These are phyloP conservation scores for Suhomyces sp. DNA, from an alignment of 805 yeast species.

Conservation along the genomic window DNA sequence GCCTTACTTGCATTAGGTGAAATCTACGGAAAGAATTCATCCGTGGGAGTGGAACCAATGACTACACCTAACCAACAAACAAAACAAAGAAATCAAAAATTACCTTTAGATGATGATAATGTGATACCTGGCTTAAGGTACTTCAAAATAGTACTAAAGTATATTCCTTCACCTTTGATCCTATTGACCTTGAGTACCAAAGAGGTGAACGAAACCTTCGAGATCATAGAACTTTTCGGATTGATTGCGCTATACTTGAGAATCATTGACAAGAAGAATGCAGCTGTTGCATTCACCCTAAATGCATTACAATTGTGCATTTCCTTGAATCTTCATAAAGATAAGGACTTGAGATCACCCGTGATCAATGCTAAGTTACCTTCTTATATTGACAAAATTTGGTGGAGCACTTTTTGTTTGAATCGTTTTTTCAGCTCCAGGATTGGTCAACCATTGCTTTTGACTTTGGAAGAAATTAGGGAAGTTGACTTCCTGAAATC, in stretches of 20 bases:
- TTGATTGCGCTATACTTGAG: conserved; percentile 23
- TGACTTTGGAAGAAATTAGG: conserved; percentile 20
- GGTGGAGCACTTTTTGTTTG: conserved; percentile 28
- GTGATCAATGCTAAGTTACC: conserved; percentile 7
- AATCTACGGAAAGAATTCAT: conserved; percentile 16
- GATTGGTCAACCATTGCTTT: conserved; percentile 25
- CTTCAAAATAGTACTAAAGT: conserved; percentile 19
- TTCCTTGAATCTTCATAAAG: conserved; percentile 26
- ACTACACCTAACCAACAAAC: too few relatives aligned
- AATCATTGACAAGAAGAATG: conserved; percentile 27
- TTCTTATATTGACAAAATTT: conserved; percentile 11
- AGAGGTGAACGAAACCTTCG: conserved; percentile 14
- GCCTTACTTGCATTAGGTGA: conserved; percentile 24
- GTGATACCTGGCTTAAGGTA: conserved; percentile 22
- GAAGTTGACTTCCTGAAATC: conserved; percentile 6
- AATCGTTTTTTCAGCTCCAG: conserved; percentile 25
- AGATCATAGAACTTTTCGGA: conserved; percentile 25
- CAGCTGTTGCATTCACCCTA: conserved; percentile 22
- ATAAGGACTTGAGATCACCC: conserved; percentile 9
- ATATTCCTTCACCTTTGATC: conserved; percentile 20
- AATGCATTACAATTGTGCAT: conserved; percentile 28
- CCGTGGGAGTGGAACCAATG: too few relatives aligned
- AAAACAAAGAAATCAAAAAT: background rate
- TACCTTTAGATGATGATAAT: too few relatives aligned
- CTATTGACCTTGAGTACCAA: conserved; percentile 13